Evolutionary conservation across 139 green algal species (phyloP).

Genomic region (Dunaliella primolecta): DNA sequence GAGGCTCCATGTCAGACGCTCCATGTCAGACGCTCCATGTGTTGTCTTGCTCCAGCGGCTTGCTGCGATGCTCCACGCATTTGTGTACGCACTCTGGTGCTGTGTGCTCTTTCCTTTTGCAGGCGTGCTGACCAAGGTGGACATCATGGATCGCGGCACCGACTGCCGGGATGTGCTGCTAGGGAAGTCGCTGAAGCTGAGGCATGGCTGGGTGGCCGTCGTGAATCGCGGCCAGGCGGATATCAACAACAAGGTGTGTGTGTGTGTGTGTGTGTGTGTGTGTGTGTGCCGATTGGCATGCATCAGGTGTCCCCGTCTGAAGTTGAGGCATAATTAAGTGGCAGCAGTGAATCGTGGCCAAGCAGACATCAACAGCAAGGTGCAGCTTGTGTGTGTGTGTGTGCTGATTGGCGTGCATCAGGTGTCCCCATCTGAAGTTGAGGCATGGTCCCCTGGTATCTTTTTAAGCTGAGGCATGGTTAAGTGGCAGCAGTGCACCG

Average conservation of each 20-base stretch:
- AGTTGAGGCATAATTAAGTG: constrained; percentile 87
- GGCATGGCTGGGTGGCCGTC: constrained; percentile 90
- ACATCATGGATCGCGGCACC: constrained; percentile 99
- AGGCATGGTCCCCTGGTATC: too few relatives aligned
- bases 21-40: too few relatives aligned
- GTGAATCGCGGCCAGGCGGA: constrained; percentile 90
- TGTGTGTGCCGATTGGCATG: too few relatives aligned
- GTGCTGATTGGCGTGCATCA: too few relatives aligned
- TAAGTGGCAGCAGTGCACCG: constrained; percentile 93
- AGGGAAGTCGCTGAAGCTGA: constrained; percentile 67
- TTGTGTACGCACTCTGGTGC: neutral
- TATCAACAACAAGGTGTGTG: constrained; percentile 72
- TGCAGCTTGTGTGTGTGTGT: constrained; percentile 13
- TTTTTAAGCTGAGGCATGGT: too few relatives aligned
- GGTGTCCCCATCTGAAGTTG: too few relatives aligned
- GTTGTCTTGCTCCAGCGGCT: too few relatives aligned
- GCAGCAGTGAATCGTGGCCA: constrained; percentile 90
- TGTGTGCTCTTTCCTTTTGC: neutral
- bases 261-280: neutral
- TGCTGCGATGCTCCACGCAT: too few relatives aligned
- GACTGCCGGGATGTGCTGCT: constrained; percentile 82
- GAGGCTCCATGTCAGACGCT: too few relatives aligned
- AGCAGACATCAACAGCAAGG: constrained; percentile 81
- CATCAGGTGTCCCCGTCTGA: too few relatives aligned
- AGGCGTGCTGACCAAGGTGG: constrained; percentile 93